These are phyloP conservation scores for Verticillium alfalfae DNA, from an alignment of 2,329 filamentous ascomycete genomes.

Conservation along the genomic window DNA sequence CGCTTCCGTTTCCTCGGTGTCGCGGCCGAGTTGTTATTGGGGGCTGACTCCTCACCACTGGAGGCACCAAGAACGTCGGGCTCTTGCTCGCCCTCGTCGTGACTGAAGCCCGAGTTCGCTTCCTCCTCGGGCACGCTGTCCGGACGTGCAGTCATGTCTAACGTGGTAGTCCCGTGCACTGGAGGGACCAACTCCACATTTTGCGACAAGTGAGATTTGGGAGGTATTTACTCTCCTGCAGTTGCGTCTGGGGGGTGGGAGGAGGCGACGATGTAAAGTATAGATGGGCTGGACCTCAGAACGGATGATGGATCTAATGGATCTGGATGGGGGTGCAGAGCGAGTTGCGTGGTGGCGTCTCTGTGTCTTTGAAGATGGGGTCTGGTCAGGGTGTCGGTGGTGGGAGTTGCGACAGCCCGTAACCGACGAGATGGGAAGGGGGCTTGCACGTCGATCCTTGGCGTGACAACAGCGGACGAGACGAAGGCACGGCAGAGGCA, in stretches of 20 bases:
- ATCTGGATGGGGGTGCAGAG: not conserved
- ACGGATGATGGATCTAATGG: not conserved
- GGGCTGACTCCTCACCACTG: slow-evolving; percentile 22
- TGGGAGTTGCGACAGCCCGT: not conserved
- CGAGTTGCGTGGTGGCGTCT: not conserved
- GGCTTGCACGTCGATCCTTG: not conserved
- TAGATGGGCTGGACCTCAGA: not conserved
- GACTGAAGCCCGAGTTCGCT: slow-evolving; percentile 25
- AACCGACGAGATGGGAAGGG: not conserved
- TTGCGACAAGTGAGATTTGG: not conserved
- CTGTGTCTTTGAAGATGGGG: not conserved
- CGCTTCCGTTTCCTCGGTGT: slow-evolving; percentile 30
- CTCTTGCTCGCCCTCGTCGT: slow-evolving; percentile 16
- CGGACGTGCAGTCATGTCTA: slow-evolving; percentile 16
- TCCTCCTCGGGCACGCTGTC: slow-evolving; percentile 27
- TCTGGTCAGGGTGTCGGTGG: not conserved
- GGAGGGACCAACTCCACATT: slow-evolving; percentile 20
- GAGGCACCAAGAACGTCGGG: slow-evolving; percentile 20
- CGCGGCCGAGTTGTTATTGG: slow-evolving; percentile 17
- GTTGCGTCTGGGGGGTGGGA: not conserved
- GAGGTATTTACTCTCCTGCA: slow-evolving; percentile 1
- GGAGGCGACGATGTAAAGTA: not conserved
- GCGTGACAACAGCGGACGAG: not conserved
- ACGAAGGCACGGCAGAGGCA: not conserved
- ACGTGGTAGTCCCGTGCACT: slow-evolving; percentile 17